Percentiles rank a stretch among this genome's conserved stretches.
phyloP scores from a whole-genome alignment of 1,284 basidiomycete species.

The Inonotus hispidus region DNA sequence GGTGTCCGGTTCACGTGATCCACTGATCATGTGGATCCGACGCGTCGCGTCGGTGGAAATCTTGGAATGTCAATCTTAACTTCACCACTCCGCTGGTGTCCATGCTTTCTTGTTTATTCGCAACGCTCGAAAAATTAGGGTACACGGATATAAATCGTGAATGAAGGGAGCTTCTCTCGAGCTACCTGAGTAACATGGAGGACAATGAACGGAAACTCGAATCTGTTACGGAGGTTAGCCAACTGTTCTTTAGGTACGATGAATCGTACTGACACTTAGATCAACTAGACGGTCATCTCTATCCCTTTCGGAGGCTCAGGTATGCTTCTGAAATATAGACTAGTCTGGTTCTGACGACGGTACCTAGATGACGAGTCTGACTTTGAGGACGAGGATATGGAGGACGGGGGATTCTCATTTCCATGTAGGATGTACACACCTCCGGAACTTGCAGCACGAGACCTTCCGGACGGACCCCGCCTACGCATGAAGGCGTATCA shows the following conservation, averaged over 20 bases:
- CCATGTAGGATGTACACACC: constrained; percentile 18
- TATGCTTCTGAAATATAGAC: constrained; percentile 10
- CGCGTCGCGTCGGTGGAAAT: too few species aligned
- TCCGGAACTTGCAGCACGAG: constrained; percentile 28
- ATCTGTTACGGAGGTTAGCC: constrained; percentile 10
- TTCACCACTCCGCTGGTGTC: too few species aligned
- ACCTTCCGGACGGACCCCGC: constrained; percentile 36
- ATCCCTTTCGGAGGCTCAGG: constrained; percentile 30
- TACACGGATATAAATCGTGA: not conserved
- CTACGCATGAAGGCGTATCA: constrained; percentile 43
- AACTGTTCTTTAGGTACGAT: not conserved
- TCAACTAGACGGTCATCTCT: constrained; percentile 29
- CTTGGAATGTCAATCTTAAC: too few species aligned
- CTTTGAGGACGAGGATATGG: constrained; percentile 19
- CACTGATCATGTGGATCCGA: too few species aligned
- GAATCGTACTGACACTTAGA: not conserved
- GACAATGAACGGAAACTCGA: constrained; percentile 5
- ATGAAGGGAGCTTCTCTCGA: not conserved
- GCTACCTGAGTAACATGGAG: not conserved
- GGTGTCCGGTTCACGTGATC: too few species aligned
- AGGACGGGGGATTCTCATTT: constrained; percentile 18
- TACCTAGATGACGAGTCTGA: constrained; percentile 1
- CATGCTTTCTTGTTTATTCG: too few species aligned
- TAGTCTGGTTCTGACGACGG: not conserved
- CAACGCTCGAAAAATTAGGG: too few species aligned